Conservation (phyloP, 345 rosid genomes). For the Aegle marmelos region DNA sequence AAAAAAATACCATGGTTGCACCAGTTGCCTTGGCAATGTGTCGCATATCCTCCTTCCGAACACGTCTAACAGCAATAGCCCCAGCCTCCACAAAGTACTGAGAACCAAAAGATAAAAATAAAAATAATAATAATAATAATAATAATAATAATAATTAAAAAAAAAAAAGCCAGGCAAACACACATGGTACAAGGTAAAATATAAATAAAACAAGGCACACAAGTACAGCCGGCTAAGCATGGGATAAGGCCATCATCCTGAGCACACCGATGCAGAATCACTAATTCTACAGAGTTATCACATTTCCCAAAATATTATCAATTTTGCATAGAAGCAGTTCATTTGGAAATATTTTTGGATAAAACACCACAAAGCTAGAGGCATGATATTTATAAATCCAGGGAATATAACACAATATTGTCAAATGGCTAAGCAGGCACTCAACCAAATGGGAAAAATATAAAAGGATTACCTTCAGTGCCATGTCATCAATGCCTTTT, state of each 20-base stretch:
- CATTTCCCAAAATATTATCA: neutral
- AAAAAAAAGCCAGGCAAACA: neutral
- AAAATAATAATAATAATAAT: too few species aligned
- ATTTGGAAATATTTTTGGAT: neutral
- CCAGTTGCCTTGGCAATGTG: conserved; percentile 98
- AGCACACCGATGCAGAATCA: neutral
- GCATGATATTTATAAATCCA: neutral
- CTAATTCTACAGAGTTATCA: neutral
- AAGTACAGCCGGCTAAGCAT: neutral
- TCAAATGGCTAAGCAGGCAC: neutral
- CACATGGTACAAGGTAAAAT: neutral
- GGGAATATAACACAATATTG: neutral
- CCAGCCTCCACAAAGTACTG: conserved; percentile 98
- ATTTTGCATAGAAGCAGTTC: neutral
- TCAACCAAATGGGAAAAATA: neutral
- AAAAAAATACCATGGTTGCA: conserved; percentile 70
- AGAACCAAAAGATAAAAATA: too few species aligned
- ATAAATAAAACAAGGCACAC: neutral
- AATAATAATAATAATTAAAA: too few species aligned
- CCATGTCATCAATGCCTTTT: conserved; percentile 99
- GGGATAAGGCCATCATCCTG: neutral
- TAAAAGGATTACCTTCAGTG: conserved; percentile 62
- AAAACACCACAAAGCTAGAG: neutral
- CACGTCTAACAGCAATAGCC: conserved; percentile 97
- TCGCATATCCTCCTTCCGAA: conserved; percentile 95